These are phyloP conservation scores for Heliamphora exappendiculata DNA, from an alignment of 148 eudicot species.

Conservation along the genomic window DNA sequence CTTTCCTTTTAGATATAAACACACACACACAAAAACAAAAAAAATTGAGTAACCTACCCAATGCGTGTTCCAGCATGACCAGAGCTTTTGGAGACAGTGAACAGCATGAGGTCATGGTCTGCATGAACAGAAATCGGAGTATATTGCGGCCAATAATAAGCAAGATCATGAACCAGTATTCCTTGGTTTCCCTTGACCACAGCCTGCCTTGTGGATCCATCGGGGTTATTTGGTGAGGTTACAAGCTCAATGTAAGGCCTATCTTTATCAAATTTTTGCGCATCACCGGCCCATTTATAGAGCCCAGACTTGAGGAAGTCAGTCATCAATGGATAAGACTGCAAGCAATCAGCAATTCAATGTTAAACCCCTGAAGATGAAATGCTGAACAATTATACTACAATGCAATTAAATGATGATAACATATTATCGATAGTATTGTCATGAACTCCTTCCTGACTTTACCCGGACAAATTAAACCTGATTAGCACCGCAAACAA, in stretches of 20 bases:
- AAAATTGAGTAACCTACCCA: constrained; percentile 43
- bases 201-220: constrained; percentile 66
- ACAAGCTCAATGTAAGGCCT: constrained; percentile 86
- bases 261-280: constrained; percentile 37
- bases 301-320: constrained; percentile 86
- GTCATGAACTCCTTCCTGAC: too few relatives aligned
- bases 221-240: constrained; percentile 97
- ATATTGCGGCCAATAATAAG: constrained; percentile 99
- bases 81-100: constrained; percentile 89
- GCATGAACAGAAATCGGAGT: constrained; percentile 69
- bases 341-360: constrained; percentile 22
- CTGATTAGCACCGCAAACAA: background rate
- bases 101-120: constrained; percentile 82
- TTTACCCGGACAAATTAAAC: too few relatives aligned
- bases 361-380: background rate
- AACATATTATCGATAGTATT: too few relatives aligned
- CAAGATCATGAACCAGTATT: constrained; percentile 70
- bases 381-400: background rate
- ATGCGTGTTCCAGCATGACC: constrained; percentile 95
- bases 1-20: background rate
- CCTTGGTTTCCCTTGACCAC: constrained; percentile 60
- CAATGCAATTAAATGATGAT: too few relatives aligned
- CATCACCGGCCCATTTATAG: constrained; percentile 93
- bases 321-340: constrained; percentile 79
- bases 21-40: background rate